Conservation (phyloP, 2,329 filamentous ascomycete species). For the Phyllosticta citrichinensis region DNA sequence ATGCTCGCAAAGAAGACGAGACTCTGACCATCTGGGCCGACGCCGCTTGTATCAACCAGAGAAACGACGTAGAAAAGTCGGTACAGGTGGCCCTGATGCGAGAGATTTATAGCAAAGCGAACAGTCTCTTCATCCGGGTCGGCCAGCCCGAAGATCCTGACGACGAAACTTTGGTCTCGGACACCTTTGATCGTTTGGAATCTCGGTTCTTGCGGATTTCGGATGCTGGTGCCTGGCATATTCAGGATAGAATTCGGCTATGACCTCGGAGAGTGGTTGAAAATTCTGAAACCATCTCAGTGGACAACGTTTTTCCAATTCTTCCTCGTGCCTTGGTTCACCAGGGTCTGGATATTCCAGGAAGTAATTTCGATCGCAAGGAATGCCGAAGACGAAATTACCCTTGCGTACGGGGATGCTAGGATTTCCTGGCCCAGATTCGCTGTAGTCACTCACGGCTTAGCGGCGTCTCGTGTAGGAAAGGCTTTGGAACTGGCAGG, state of each 20-base stretch:
- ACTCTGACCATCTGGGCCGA: slow-evolving; percentile 12
- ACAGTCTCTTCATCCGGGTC: slow-evolving; percentile 7
- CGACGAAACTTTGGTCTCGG: neutral
- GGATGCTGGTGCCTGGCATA: neutral
- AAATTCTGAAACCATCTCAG: neutral
- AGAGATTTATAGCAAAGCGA: slow-evolving; percentile 9
- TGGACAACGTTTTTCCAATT: neutral
- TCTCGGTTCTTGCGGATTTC: neutral
- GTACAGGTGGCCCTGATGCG: slow-evolving; percentile 12
- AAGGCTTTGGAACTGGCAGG: neutral
- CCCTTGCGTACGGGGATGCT: neutral
- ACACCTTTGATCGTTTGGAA: neutral
- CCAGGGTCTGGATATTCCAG: neutral
- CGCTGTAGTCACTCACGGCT: too few relatives aligned
- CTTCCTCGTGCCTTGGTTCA: neutral
- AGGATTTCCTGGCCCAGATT: neutral
- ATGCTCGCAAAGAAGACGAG: slow-evolving; percentile 1
- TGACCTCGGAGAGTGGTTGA: too few relatives aligned
- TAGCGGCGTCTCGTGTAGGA: too few relatives aligned
- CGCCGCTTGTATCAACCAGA: slow-evolving; percentile 12
- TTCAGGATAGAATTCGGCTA: too few relatives aligned
- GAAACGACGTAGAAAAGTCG: slow-evolving; percentile 5
- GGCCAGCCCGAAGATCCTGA: neutral
- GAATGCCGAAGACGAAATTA: neutral
- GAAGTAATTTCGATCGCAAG: neutral